phyloP scores from a whole-genome alignment of 2,329 filamentous ascomycete genomes.

The Trichoderma guizhouense region DNA sequence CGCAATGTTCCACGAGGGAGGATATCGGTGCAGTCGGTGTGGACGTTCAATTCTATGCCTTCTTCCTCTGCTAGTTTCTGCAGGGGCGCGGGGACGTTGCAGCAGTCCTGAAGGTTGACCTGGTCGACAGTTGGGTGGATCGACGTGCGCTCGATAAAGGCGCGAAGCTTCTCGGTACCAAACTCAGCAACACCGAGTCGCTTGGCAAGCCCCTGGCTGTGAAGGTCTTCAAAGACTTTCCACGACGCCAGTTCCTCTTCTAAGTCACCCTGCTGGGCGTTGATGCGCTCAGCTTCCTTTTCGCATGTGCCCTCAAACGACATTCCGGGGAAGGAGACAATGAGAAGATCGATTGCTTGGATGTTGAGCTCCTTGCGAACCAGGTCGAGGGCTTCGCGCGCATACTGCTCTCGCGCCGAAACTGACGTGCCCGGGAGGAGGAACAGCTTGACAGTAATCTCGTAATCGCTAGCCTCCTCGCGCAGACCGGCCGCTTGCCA shows the following conservation, averaged over 20 bases:
- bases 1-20: slow-evolving; percentile 80
- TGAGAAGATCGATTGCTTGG: slow-evolving; percentile 76
- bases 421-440: slow-evolving; percentile 72
- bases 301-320: slow-evolving; percentile 92
- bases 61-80: slow-evolving; percentile 79
- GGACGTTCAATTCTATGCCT: slow-evolving; percentile 83
- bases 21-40: slow-evolving; percentile 91
- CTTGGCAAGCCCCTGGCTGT: slow-evolving; percentile 66
- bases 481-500: slow-evolving; percentile 67
- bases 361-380: slow-evolving; percentile 79
- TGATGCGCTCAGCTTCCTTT: slow-evolving; percentile 64
- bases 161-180: slow-evolving; percentile 75
- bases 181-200: slow-evolving; percentile 88
- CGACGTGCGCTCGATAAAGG: slow-evolving; percentile 67
- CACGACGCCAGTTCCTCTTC: slow-evolving; percentile 67
- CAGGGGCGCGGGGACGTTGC: slow-evolving; percentile 86
- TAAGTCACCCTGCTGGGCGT: slow-evolving; percentile 60
- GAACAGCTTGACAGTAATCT: slow-evolving; percentile 94
- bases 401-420: slow-evolving; percentile 64
- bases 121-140: slow-evolving; percentile 83
- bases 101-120: slow-evolving; percentile 95
- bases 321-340: slow-evolving; percentile 89
- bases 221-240: slow-evolving; percentile 69
- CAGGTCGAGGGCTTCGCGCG: slow-evolving; percentile 72
- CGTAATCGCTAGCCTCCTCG: slow-evolving; percentile 82